A percentile compares a stretch with the other conserved stretches of the same genome.
These are phyloP conservation scores for Cadophora malorum DNA, from an alignment of 2,329 filamentous ascomycete species.

Conservation along the genomic window DNA sequence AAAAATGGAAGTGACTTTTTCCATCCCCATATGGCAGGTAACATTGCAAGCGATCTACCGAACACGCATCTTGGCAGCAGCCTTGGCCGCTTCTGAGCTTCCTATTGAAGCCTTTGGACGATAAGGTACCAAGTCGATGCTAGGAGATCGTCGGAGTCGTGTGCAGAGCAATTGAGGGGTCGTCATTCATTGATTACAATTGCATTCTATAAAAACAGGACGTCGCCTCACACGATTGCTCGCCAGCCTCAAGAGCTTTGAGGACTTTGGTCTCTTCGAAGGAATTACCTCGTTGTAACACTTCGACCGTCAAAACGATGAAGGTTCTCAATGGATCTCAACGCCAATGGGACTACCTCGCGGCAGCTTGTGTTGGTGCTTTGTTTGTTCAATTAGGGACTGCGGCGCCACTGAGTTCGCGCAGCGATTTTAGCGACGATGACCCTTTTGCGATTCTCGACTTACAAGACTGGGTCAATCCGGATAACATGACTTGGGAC, in stretches of 20 bases:
- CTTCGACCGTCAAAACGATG: not conserved
- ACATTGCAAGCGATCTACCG: constrained; percentile 3
- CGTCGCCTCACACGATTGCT: not conserved
- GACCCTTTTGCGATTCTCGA: constrained; percentile 21
- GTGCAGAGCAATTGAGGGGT: constrained; percentile 10
- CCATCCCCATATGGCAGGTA: constrained; percentile 10
- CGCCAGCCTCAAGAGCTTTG: not conserved
- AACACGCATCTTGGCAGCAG: constrained; percentile 9
- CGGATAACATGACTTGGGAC: constrained; percentile 14
- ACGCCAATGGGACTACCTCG: not conserved
- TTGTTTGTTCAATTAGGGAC: not conserved
- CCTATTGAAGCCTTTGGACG: constrained; percentile 8
- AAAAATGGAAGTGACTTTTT: not conserved
- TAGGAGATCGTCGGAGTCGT: constrained; percentile 10
- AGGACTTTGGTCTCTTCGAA: not conserved
- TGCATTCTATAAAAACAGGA: not conserved
- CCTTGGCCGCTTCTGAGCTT: constrained; percentile 15
- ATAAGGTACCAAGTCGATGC: constrained; percentile 14
- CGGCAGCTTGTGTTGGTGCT: not conserved
- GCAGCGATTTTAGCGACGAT: constrained; percentile 14
- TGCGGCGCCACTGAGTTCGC: constrained; percentile 12
- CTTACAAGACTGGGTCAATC: constrained; percentile 16
- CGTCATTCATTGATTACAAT: not conserved
- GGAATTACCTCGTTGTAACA: not conserved
- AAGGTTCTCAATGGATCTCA: not conserved